Evolutionary conservation across 345 rosid species (phyloP), one percentile per base, ranked within the genome.

Genomic region (Hibiscus syriacus): DNA sequence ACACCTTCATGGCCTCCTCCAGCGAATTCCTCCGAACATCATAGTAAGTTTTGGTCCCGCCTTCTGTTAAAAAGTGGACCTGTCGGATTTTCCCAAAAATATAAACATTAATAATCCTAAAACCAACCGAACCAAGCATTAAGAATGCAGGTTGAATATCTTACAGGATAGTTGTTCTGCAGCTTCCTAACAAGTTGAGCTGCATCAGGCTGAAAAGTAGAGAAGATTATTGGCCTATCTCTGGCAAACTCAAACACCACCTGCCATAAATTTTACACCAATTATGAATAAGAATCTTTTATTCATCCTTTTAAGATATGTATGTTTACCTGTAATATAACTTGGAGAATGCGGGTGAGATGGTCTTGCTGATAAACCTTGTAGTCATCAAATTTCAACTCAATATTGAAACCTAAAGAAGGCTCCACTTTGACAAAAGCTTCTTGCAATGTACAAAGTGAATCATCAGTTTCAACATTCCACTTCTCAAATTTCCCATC

Each of bases 161-260:
- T 78, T 77, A 91, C 99, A 19, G 99, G 98, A 77, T 92, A 90
- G 10, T 70, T 66, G 77, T 48, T 79, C 78, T 95, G 99, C 27
- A 92, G 68, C 72, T 90, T 86, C 74, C 87, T 79, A 54, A 89
- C 48, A 10, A 92, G 88, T 34, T 80, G 55, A 5, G 93, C 98
- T 1, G 98, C 98, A 72, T 92, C 98, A 3, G 99, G 99, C 10
- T 95, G 98, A 77, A 95, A 94, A 17, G 82, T 79, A 34, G 98
- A 95, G 83, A 95, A 95, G 67, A 89, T 83, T 64, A 92, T 81
- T 25, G 93, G 87, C 66, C 97, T 84, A 14, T 73, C 85, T 45
- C 78, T 70, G 9, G 80, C 96, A 76, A 69, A 78, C 39, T 79
- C 84, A 52, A 61, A 83, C 23, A 94, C 93, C 32, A 92, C 96